Evolutionary conservation across 441 rosid species (phyloP).

Genomic region (Cnidoscolus chayamansa): DNA sequence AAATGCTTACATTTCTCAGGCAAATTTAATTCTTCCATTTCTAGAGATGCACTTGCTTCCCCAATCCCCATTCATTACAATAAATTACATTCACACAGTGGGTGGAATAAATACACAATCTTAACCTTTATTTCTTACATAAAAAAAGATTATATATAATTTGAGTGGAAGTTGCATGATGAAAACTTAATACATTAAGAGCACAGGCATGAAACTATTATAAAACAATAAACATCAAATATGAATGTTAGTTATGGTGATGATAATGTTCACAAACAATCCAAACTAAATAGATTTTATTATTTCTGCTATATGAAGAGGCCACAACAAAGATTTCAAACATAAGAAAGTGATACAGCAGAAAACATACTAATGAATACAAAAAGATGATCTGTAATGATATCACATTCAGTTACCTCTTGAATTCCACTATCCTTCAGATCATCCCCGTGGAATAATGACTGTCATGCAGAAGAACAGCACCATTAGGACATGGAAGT

Average conservation of each 20-base stretch:
- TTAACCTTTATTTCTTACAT: not conserved
- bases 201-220: not conserved
- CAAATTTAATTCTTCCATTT: not conserved
- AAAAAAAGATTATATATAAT: not conserved
- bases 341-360: not conserved
- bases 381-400: conserved; percentile 6
- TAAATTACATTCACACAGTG: not conserved
- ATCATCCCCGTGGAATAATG: conserved; percentile 73
- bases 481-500: conserved; percentile 22
- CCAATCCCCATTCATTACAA: not conserved
- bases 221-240: not conserved
- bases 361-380: not conserved
- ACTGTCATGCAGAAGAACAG: conserved; percentile 48
- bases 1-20: not conserved
- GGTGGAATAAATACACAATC: not conserved
- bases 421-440: conserved; percentile 74
- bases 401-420: conserved; percentile 53
- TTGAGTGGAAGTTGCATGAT: not conserved
- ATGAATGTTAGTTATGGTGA: not conserved
- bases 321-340: conserved; percentile 4
- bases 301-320: not conserved
- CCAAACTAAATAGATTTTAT: conserved; percentile 1
- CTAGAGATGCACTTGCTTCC: not conserved
- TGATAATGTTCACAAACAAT: not conserved
- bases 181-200: not conserved